A percentile compares a stretch with the other conserved stretches of the same genome.
These are phyloP conservation scores for Lactuca saligna DNA, from an alignment of 129 eudicot species.

Conservation along the genomic window DNA sequence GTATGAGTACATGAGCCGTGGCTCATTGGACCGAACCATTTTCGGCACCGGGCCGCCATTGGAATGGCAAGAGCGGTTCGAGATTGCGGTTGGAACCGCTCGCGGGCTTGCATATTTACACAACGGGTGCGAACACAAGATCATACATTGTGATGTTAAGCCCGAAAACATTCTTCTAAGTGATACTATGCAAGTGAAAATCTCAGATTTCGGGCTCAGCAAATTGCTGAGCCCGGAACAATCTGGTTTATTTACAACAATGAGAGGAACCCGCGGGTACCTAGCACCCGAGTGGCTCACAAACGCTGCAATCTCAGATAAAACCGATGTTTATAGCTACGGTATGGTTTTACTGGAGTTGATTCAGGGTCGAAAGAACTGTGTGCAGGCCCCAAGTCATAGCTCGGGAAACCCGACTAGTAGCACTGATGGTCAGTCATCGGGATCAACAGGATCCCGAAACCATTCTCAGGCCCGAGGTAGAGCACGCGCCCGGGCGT, in stretches of 20 bases:
- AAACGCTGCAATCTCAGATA: conserved; percentile 74
- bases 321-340: conserved; percentile 84
- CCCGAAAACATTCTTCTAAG: conserved; percentile 84
- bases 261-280: conserved; percentile 93
- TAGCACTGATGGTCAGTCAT: conserved; percentile 32
- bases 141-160: conserved; percentile 87
- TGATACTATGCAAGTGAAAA: conserved; percentile 59
- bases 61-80: conserved; percentile 90
- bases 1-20: conserved; percentile 85
- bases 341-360: conserved; percentile 86
- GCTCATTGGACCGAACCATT: conserved; percentile 75
- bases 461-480: conserved; percentile 11
- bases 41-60: conserved; percentile 71
- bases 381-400: conserved; percentile 38
- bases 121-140: conserved; percentile 74
- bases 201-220: conserved; percentile 89
- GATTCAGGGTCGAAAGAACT: conserved; percentile 80
- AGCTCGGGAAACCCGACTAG: conserved; percentile 36
- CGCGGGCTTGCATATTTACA: conserved; percentile 93
- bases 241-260: conserved; percentile 75
- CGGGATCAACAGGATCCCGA: conserved; percentile 30
- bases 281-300: conserved; percentile 97
- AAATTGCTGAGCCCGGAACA: conserved; percentile 73
- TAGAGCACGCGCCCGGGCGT: conserved; percentile 8
- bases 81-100: conserved; percentile 73